phyloP scores from a whole-genome alignment of 352 stramenopile species.

The Phytopythium cucurbitacearum region DNA sequence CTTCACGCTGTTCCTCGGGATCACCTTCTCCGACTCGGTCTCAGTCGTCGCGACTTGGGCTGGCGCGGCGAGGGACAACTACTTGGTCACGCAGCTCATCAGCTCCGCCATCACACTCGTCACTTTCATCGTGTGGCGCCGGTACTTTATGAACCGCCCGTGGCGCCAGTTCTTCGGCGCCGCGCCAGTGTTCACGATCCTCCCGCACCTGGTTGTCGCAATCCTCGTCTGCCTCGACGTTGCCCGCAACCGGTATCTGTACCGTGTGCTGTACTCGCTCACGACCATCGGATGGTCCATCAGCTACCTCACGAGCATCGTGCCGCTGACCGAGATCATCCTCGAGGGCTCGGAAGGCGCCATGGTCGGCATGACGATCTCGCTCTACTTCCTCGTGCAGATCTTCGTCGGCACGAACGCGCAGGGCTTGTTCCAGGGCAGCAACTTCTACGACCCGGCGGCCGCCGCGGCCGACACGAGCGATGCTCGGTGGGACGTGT shows the following conservation, averaged over 20 bases:
- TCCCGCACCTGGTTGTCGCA: constrained; percentile 18
- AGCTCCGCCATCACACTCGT: constrained; percentile 15
- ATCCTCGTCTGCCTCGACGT: constrained; percentile 24
- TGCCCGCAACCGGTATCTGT: constrained; percentile 23
- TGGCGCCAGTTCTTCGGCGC: constrained; percentile 33
- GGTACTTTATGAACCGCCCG: constrained; percentile 35
- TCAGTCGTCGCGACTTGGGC: constrained; percentile 24
- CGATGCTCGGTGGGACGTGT: constrained; percentile 21
- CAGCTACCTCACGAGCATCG: constrained; percentile 17
- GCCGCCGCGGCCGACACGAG: constrained; percentile 22
- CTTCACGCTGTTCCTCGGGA: constrained; percentile 35
- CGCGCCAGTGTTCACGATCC: constrained; percentile 18
- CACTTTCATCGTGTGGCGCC: constrained; percentile 27
- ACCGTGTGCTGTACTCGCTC: constrained; percentile 21
- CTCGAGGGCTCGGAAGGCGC: constrained; percentile 50
- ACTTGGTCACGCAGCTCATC: constrained; percentile 15
- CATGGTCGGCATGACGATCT: constrained; percentile 43
- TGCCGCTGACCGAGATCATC: constrained; percentile 56
- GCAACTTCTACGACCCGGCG: constrained; percentile 24
- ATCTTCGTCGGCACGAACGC: constrained; percentile 41
- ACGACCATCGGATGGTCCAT: constrained; percentile 14
- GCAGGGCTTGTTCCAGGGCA: constrained; percentile 30
- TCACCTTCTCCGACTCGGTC: constrained; percentile 23
- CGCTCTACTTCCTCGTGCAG: constrained; percentile 49
- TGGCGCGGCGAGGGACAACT: constrained; percentile 14